Percentiles rank a stretch among this genome's conserved stretches.
These are phyloP conservation scores for Penicillium steckii DNA, from an alignment of 495 filamentous ascomycete genomes.

Conservation along the genomic window DNA sequence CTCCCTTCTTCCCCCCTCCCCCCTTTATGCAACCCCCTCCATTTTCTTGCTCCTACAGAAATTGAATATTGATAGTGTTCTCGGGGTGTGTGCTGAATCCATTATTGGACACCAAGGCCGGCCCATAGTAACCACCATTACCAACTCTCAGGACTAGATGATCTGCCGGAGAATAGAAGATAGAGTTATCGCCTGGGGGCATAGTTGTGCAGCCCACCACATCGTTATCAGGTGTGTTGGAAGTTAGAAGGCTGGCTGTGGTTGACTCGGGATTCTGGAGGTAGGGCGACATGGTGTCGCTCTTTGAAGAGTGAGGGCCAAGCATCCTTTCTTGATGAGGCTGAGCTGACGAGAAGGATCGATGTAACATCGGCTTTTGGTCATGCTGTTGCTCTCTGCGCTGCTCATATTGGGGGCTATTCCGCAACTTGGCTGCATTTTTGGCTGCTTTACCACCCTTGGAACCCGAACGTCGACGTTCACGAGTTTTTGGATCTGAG, in stretches of 20 bases:
- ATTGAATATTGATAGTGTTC: conserved; percentile 20
- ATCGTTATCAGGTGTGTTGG: conserved; percentile 19
- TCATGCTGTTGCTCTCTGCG: conserved; percentile 18
- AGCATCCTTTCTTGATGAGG: conserved; percentile 7
- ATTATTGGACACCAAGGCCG: conserved; percentile 7
- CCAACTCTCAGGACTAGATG: conserved; percentile 19
- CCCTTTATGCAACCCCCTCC: conserved; percentile 2
- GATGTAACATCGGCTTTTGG: conserved; percentile 10
- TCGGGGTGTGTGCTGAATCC: conserved; percentile 16
- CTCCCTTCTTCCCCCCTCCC: background rate
- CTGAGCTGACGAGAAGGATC: background rate
- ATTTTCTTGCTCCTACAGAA: conserved; percentile 12
- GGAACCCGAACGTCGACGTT: conserved; percentile 54
- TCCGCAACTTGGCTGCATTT: conserved; percentile 28
- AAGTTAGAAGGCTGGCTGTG: background rate
- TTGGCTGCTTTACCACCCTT: conserved; percentile 55
- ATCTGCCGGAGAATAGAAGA: conserved; percentile 28
- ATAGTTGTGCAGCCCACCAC: conserved; percentile 30
- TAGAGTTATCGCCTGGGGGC: conserved; percentile 16
- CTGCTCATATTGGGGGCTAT: conserved; percentile 19
- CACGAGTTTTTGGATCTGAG: conserved; percentile 42
- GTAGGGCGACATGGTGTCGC: background rate
- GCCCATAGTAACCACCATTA: conserved; percentile 13
- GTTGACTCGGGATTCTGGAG: background rate
- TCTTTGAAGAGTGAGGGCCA: background rate